Evolutionary conservation across 23 red algal genomes (phyloP).

Genomic region (Cyanidioschyzon merolae): DNA sequence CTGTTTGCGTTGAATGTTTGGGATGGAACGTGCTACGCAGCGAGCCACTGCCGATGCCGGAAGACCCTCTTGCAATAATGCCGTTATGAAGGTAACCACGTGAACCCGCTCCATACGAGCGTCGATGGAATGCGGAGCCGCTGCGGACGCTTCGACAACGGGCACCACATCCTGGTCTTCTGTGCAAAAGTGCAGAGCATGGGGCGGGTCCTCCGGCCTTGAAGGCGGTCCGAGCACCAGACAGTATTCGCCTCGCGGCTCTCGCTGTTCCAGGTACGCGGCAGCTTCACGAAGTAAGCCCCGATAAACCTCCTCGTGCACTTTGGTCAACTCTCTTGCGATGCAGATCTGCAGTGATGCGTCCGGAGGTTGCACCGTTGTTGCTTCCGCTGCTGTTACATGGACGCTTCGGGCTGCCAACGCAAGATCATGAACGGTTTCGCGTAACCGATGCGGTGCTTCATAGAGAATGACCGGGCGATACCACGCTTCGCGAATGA

Average conservation of each 20-base stretch:
- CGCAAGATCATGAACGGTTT: slow-evolving; percentile 34
- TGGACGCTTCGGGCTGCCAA: neutral
- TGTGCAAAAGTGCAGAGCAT: neutral
- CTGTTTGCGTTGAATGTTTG: neutral
- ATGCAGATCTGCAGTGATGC: slow-evolving; percentile 21
- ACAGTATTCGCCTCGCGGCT: slow-evolving; percentile 47
- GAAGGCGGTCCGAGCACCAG: slow-evolving; percentile 37
- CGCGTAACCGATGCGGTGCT: slow-evolving; percentile 58
- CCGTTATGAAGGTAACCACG: neutral
- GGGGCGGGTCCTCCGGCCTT: neutral
- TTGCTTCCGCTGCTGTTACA: neutral
- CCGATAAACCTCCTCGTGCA: slow-evolving; percentile 56
- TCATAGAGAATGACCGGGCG: slow-evolving; percentile 58
- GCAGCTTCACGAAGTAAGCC: slow-evolving; percentile 8
- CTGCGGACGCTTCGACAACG: neutral
- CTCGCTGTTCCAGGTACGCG: neutral
- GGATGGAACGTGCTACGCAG: neutral
- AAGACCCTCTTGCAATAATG: neutral
- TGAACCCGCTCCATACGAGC: neutral
- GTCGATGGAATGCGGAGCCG: neutral
- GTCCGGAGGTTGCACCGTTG: neutral
- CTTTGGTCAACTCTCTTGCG: slow-evolving; percentile 80
- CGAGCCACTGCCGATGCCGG: neutral
- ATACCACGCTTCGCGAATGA: slow-evolving; percentile 8
- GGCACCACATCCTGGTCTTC: neutral